These are phyloP conservation scores for Fusarium fujikuroi DNA, from an alignment of 2,329 filamentous ascomycete genomes.

Conservation along the genomic window DNA sequence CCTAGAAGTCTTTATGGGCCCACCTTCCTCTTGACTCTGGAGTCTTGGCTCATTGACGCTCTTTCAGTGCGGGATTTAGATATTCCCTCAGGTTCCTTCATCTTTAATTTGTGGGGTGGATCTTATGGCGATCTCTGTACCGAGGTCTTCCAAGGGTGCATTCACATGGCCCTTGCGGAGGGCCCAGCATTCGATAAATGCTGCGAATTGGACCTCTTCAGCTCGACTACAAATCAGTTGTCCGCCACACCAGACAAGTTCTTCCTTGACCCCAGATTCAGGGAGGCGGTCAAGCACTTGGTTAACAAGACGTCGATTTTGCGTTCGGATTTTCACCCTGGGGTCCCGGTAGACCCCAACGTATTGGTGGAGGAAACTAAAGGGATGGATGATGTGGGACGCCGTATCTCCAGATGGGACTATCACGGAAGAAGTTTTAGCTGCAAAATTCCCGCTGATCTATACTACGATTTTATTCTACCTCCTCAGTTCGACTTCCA, in stretches of 20 bases:
- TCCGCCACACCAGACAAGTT: neutral
- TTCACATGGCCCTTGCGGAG: neutral
- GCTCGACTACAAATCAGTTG: neutral
- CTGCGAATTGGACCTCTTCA: neutral
- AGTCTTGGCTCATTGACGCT: neutral
- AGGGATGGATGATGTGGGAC: neutral
- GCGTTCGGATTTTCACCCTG: neutral
- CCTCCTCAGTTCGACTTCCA: neutral
- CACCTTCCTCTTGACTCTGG: fast-evolving
- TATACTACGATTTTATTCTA: neutral
- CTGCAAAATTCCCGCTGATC: fast-evolving
- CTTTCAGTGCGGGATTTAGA: neutral
- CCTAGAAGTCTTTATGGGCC: neutral
- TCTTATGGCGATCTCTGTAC: neutral
- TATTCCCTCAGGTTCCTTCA: neutral
- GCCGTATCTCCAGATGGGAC: fast-evolving
- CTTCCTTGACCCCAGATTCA: neutral
- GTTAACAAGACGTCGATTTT: neutral
- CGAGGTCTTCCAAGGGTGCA: neutral
- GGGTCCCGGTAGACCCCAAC: neutral
- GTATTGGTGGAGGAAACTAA: neutral
- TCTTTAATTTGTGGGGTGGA: neutral
- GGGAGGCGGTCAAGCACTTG: neutral
- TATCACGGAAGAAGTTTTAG: fast-evolving
- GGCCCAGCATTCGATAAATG: neutral